Evolutionary conservation across 495 filamentous ascomycete species (phyloP).

Genomic region (Penicillium pancosmium): DNA sequence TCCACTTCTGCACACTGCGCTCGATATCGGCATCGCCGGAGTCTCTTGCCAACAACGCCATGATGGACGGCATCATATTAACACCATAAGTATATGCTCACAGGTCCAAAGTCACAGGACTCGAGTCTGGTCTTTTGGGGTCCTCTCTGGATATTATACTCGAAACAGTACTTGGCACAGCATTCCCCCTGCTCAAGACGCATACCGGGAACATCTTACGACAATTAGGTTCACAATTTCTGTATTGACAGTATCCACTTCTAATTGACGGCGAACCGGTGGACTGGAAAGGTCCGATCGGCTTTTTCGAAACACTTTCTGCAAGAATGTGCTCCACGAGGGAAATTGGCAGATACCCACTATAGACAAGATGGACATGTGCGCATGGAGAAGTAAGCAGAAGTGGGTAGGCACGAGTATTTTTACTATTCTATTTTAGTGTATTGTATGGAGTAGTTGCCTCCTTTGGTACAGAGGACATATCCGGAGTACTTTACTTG

Average conservation of each 20-base stretch:
- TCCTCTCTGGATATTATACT: neutral
- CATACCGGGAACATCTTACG: neutral
- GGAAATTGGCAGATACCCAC: slow-evolving; percentile 3
- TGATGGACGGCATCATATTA: neutral
- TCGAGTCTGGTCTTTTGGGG: neutral
- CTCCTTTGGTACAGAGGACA: no score
- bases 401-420: neutral
- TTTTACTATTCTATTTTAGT: neutral
- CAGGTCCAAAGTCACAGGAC: neutral
- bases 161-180: neutral
- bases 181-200: neutral
- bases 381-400: neutral
- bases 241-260: slow-evolving; percentile 3
- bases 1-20: slow-evolving; percentile 27
- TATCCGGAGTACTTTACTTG: no score
- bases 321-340: neutral
- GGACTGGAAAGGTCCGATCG: neutral
- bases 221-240: neutral
- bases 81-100: slow-evolving; percentile 1
- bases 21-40: slow-evolving; percentile 12
- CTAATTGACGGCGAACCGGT: neutral
- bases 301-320: neutral
- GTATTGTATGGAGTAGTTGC: neutral
- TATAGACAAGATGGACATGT: neutral
- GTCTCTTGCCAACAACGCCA: neutral